Evolutionary conservation across 2,329 filamentous ascomycete species (phyloP).

Genomic region (Aspergillus melleus): DNA sequence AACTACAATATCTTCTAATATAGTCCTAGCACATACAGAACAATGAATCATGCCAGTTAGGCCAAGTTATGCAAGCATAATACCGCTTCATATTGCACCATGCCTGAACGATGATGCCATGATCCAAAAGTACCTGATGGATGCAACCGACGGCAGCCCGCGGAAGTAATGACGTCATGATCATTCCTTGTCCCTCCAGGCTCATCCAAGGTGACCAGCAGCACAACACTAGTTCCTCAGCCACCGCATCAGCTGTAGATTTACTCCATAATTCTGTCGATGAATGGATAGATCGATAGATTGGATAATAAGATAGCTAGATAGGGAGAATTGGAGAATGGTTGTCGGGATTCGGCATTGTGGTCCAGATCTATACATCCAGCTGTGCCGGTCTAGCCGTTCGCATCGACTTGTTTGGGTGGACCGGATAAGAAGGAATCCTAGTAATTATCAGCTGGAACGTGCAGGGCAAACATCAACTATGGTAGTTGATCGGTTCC

Average conservation of each 20-base stretch:
- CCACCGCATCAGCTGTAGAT: background rate
- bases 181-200: background rate
- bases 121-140: background rate
- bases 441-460: background rate
- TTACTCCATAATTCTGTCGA: too few species aligned
- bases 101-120: background rate
- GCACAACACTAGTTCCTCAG: background rate
- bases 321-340: background rate
- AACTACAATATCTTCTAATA: too few species aligned
- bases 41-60: too few species aligned
- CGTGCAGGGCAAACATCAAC: background rate
- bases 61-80: too few species aligned
- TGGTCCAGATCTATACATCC: background rate
- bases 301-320: background rate
- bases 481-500: background rate
- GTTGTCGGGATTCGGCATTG: background rate
- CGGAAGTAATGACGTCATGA: conserved; percentile 13
- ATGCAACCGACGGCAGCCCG: background rate
- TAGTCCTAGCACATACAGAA: too few species aligned
- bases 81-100: background rate
- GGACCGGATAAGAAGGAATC: background rate
- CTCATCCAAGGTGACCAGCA: background rate
- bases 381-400: background rate
- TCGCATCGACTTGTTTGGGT: background rate
- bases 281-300: too few species aligned